Percentiles rank a stretch among this genome's conserved stretches.
phyloP scores from a whole-genome alignment of 768 basidiomycete genomes.

The Trametes cubensis region DNA sequence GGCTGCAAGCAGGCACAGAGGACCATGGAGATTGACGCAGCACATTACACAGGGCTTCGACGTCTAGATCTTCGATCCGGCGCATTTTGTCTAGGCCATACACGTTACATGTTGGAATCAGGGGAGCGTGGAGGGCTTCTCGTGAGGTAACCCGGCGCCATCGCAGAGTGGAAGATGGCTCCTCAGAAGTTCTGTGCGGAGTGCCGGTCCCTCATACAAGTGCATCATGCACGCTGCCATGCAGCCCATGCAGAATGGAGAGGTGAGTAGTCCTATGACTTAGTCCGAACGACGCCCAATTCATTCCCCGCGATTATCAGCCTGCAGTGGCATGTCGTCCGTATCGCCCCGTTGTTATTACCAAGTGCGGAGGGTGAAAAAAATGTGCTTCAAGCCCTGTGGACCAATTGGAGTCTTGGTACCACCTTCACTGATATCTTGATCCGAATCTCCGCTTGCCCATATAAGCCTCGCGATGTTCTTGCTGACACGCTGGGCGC shows the following conservation, averaged over 20 bases:
- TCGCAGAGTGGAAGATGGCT: no score
- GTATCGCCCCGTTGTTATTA: constrained; percentile 3
- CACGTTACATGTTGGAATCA: no score
- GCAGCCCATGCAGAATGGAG: background rate
- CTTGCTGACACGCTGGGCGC: constrained; percentile 14
- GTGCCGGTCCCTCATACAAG: no score
- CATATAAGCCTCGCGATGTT: constrained; percentile 20
- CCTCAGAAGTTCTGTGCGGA: no score
- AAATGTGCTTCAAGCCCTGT: background rate
- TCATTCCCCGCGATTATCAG: constrained; percentile 15
- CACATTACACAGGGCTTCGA: no score
- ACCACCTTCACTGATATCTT: constrained; percentile 22
- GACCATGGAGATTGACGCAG: no score
- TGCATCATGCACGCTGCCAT: background rate
- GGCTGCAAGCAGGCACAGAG: no score
- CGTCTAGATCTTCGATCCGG: no score
- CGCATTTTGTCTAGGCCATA: no score
- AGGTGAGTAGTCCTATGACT: constrained; percentile 15
- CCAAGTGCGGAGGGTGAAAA: constrained; percentile 11
- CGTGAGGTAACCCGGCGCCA: no score
- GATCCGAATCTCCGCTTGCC: constrained; percentile 28
- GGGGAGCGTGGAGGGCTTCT: no score
- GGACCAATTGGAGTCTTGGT: constrained; percentile 10
- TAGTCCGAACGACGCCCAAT: background rate
- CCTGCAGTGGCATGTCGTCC: background rate